Conservation (phyloP, 2,329 filamentous ascomycete species). For the Hymenoscyphus repandus region DNA sequence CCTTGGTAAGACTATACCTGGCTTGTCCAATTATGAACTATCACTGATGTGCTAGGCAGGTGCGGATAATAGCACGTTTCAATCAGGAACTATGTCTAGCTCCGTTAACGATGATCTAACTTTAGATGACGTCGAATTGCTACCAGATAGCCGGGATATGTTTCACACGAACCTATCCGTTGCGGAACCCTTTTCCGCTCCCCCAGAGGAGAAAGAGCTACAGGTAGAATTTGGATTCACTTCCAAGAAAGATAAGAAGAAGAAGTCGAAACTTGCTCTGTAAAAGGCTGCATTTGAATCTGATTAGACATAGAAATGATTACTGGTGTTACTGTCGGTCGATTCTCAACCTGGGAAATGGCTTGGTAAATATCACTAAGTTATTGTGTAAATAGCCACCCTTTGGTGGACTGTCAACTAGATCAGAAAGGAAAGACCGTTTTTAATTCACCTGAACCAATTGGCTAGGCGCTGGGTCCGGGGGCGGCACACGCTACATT, state of each 20-base stretch:
- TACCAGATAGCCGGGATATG: neutral
- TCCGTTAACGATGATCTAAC: neutral
- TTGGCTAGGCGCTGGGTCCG: too few relatives aligned
- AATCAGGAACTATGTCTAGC: slow-evolving; percentile 20
- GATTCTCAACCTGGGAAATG: too few relatives aligned
- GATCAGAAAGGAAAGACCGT: too few relatives aligned
- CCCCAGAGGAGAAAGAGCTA: neutral
- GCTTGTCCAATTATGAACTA: neutral
- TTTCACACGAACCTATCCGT: too few relatives aligned
- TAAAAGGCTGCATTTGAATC: neutral
- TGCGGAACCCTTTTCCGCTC: too few relatives aligned
- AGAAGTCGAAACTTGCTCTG: neutral
- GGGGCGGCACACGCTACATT: too few relatives aligned
- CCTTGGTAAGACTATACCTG: neutral
- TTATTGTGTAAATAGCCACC: too few relatives aligned
- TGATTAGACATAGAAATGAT: too few relatives aligned
- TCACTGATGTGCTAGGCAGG: slow-evolving; percentile 8
- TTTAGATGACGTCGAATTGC: neutral
- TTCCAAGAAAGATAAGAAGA: neutral
- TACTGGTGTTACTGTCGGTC: too few relatives aligned
- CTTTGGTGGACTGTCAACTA: too few relatives aligned
- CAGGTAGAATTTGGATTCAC: neutral
- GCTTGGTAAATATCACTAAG: too few relatives aligned
- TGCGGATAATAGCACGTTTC: slow-evolving; percentile 13
- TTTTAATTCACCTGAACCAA: too few relatives aligned